Evolutionary conservation across 2,329 filamentous ascomycete genomes (phyloP).

Genomic region (Hypoxylon sp.): DNA sequence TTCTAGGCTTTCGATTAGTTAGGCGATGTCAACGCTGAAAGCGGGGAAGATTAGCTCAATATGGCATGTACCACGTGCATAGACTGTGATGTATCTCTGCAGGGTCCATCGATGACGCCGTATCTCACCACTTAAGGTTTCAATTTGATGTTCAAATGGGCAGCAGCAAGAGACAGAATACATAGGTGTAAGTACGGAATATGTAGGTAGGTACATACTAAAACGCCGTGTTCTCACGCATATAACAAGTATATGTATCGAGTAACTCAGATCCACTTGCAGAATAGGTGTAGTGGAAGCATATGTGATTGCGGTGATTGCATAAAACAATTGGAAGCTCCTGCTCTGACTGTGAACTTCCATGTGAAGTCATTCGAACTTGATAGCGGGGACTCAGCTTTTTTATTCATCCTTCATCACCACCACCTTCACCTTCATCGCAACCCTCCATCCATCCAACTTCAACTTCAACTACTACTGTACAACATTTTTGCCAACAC

Average conservation of each 20-base stretch:
- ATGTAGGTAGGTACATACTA: not conserved
- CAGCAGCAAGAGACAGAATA: too few relatives aligned
- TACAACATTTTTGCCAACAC: too few relatives aligned
- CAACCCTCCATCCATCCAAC: conserved; percentile 5
- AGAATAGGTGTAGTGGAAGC: too few relatives aligned
- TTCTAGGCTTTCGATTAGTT: conserved; percentile 26
- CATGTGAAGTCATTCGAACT: too few relatives aligned
- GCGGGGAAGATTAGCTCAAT: conserved; percentile 23
- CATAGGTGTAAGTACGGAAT: too few relatives aligned
- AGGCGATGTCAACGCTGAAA: conserved; percentile 15
- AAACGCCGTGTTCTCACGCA: too few relatives aligned
- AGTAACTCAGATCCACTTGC: too few relatives aligned
- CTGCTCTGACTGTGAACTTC: too few relatives aligned
- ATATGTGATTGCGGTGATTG: not conserved
- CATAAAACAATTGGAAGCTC: not conserved
- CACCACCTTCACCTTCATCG: not conserved
- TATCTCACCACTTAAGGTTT: too few relatives aligned
- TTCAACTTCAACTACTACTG: conserved; percentile 4
- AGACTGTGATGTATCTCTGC: conserved; percentile 30
- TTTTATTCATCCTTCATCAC: conserved; percentile 8
- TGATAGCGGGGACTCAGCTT: conserved; percentile 9
- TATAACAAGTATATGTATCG: too few relatives aligned
- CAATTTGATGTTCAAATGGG: too few relatives aligned
- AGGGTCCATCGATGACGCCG: conserved; percentile 31
- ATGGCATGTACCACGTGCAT: conserved; percentile 28